phyloP scores from a whole-genome alignment of 768 basidiomycete genomes.

The Dentipellis sp. region DNA sequence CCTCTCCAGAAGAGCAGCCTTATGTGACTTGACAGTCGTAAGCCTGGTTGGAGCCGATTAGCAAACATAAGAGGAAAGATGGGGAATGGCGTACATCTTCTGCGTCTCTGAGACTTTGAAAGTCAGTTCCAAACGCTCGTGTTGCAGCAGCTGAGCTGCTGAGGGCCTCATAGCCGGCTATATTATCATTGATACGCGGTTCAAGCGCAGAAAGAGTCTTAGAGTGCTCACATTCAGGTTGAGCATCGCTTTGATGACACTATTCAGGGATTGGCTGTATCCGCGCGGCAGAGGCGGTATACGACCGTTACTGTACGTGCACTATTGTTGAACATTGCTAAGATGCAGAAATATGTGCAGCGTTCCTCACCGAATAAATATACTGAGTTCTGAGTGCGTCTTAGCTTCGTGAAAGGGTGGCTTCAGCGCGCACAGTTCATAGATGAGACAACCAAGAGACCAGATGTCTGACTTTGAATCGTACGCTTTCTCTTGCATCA shows the following conservation, averaged over 20 bases:
- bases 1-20: slow-evolving; percentile 39
- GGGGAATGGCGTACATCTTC: slow-evolving; percentile 48
- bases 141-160: slow-evolving; percentile 69
- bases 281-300: slow-evolving; percentile 83
- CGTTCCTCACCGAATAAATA: slow-evolving; percentile 55
- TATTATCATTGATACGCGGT: not conserved
- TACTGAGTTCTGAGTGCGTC: slow-evolving; percentile 79
- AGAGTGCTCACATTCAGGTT: slow-evolving; percentile 58
- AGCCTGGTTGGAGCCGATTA: slow-evolving; percentile 33
- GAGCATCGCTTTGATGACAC: slow-evolving; percentile 82
- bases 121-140: slow-evolving; percentile 65
- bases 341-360: not conserved
- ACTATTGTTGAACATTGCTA: not conserved
- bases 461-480: slow-evolving; percentile 98
- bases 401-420: slow-evolving; percentile 93
- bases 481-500: slow-evolving; percentile 95
- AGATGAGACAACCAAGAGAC: slow-evolving; percentile 95
- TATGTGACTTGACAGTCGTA: slow-evolving; percentile 54
- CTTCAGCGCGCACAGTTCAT: slow-evolving; percentile 89
- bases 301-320: slow-evolving; percentile 56
- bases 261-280: slow-evolving; percentile 63
- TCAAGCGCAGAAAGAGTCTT: not conserved
- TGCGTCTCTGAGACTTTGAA: slow-evolving; percentile 69
- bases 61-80: not conserved
- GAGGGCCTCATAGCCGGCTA: slow-evolving; percentile 86